These are phyloP conservation scores for Nannochloropsis oceanica DNA, from an alignment of 108 stramenopile species.

Conservation along the genomic window DNA sequence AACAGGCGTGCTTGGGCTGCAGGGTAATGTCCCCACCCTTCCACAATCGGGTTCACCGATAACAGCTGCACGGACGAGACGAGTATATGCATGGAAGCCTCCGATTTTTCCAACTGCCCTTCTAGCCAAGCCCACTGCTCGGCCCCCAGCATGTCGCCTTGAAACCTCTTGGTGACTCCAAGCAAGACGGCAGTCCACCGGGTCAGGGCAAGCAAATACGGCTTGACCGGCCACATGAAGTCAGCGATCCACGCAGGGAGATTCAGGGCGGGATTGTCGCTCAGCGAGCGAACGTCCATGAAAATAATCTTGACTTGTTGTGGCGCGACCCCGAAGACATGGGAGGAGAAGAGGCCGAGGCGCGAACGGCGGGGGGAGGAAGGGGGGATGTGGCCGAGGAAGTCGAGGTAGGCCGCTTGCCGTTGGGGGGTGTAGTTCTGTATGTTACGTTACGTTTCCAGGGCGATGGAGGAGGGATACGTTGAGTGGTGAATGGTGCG, in stretches of 20 bases:
- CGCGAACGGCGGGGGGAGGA: background rate
- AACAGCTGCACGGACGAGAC: constrained; percentile 37
- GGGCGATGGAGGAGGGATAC: background rate
- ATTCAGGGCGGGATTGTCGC: background rate
- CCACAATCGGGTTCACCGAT: constrained; percentile 33
- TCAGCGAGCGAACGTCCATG: background rate
- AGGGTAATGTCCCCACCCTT: constrained; percentile 41
- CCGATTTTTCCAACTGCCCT: constrained; percentile 6
- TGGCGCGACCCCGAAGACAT: constrained; percentile 9
- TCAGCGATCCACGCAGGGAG: background rate
- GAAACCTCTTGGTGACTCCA: constrained; percentile 22
- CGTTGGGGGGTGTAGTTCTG: constrained; percentile 2
- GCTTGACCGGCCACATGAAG: background rate
- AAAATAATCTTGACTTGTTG: constrained; percentile 1
- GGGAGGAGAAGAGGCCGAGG: constrained; percentile 1
- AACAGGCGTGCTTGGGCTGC: constrained; percentile 10
- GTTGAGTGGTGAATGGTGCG: too few relatives aligned
- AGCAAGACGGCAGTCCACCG: background rate
- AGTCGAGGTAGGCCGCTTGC: constrained; percentile 2
- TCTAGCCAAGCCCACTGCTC: constrained; percentile 39
- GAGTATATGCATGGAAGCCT: constrained; percentile 27
- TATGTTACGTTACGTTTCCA: background rate
- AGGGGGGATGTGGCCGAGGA: background rate
- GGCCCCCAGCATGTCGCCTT: constrained; percentile 27
- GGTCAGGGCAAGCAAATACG: background rate